phyloP scores from a whole-genome alignment of 192 early-diverging fungal genomes.

The Pecoramyces ruminantium region DNA sequence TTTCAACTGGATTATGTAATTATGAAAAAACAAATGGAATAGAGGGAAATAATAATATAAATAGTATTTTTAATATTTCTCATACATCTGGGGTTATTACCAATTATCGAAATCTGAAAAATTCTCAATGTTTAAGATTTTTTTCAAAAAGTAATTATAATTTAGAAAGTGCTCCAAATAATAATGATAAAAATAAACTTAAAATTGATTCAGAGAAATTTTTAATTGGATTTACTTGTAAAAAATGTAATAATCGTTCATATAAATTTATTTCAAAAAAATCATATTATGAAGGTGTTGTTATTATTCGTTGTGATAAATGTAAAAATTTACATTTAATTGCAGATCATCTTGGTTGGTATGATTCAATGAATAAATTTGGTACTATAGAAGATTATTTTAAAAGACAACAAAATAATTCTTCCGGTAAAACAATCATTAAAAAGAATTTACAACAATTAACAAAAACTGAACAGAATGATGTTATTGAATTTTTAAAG shows the following conservation, averaged over 20 bases:
- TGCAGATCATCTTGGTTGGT: conserved; percentile 78
- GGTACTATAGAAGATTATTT: conserved; percentile 4
- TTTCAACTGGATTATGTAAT: too few species aligned
- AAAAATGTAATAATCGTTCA: conserved; percentile 67
- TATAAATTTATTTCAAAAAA: conserved; percentile 85
- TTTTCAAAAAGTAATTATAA: background rate
- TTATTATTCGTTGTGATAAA: conserved; percentile 78
- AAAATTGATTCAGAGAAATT: conserved; percentile 12
- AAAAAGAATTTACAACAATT: background rate
- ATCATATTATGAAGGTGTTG: conserved; percentile 79
- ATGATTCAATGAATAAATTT: conserved; percentile 1
- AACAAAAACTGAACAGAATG: background rate
- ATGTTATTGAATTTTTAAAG: background rate
- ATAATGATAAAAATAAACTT: background rate
- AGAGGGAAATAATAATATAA: too few species aligned
- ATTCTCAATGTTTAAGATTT: background rate
- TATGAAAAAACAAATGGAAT: too few species aligned
- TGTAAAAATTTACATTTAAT: conserved; percentile 88
- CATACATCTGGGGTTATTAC: too few species aligned
- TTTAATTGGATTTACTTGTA: conserved; percentile 88
- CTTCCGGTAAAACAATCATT: background rate
- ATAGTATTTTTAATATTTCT: too few species aligned
- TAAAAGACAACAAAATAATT: background rate
- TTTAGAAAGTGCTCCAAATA: background rate
- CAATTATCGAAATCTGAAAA: background rate